Percentiles rank a stretch among this genome's conserved stretches.
Conservation (phyloP, 2,329 filamentous ascomycete genomes). For the Ophiobolus disseminans region DNA sequence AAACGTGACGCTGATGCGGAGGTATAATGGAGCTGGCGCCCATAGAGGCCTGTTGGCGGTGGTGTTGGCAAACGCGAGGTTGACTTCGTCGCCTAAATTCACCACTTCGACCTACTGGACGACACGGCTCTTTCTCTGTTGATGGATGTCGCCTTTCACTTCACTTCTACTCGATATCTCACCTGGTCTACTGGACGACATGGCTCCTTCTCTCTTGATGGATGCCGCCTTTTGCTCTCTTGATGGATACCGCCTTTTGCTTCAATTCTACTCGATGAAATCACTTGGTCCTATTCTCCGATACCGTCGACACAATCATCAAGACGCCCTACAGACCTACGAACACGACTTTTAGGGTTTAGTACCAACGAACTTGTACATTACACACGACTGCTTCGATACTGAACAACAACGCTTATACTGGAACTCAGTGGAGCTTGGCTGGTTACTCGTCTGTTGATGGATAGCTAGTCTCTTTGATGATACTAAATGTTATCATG, state of each 20-base stretch:
- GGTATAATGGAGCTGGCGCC: constrained; percentile 21
- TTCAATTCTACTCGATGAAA: too few relatives aligned
- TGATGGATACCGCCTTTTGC: too few relatives aligned
- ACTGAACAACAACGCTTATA: background rate
- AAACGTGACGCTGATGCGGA: constrained; percentile 32
- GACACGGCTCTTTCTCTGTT: too few relatives aligned
- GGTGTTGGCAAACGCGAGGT: background rate
- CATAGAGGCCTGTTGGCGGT: constrained; percentile 12
- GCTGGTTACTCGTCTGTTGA: constrained; percentile 3
- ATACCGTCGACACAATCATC: background rate
- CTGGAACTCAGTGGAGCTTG: constrained; percentile 3
- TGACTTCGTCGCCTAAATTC: background rate
- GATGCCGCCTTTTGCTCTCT: constrained; percentile 1
- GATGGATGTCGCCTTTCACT: too few relatives aligned
- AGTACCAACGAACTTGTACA: constrained; percentile 6
- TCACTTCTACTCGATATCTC: too few relatives aligned
- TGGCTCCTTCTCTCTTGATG: constrained; percentile 6
- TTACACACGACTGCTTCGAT: constrained; percentile 1
- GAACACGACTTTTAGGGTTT: background rate
- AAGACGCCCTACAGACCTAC: background rate
- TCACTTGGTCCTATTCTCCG: background rate
- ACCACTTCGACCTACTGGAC: too few relatives aligned
- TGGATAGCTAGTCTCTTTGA: constrained; percentile 15
- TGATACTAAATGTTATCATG: background rate
- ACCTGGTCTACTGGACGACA: too few relatives aligned